A percentile compares a stretch with the other conserved stretches of the same genome.
Evolutionary conservation across 1,139 yeast genomes (phyloP).

Genomic region (Taiozyma sp.): DNA sequence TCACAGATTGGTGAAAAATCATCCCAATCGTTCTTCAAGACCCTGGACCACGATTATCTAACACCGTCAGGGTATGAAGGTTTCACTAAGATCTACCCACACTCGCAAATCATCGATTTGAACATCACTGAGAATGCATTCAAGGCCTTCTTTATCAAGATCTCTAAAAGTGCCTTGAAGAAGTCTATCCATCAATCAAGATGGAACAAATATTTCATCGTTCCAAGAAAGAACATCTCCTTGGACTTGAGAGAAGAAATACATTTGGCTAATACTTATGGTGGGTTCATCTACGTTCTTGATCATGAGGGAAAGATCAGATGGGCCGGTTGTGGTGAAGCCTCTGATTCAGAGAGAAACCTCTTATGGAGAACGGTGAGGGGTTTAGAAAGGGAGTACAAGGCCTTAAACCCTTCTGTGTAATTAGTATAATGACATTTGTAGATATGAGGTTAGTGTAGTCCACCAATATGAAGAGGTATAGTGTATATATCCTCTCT

Average conservation of each 20-base stretch:
- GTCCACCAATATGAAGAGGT: background rate
- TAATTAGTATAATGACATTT: background rate
- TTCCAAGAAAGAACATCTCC: conserved; percentile 58
- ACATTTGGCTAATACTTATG: conserved; percentile 66
- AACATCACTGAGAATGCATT: conserved; percentile 68
- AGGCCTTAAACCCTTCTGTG: conserved; percentile 8
- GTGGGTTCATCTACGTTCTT: conserved; percentile 80
- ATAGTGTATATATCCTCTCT: background rate
- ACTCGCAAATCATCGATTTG: conserved; percentile 67
- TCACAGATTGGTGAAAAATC: conserved; percentile 72
- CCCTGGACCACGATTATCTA: conserved; percentile 32
- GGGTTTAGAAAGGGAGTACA: conserved; percentile 33
- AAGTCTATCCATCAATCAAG: conserved; percentile 44
- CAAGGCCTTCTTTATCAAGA: conserved; percentile 58
- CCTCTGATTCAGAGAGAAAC: conserved; percentile 58
- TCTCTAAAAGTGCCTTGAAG: conserved; percentile 43
- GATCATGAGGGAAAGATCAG: conserved; percentile 73
- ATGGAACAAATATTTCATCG: conserved; percentile 55
- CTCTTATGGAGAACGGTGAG: conserved; percentile 63
- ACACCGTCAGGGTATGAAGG: conserved; percentile 17
- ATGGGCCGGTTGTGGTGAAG: conserved; percentile 90
- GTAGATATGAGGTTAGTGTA: background rate
- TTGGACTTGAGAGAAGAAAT: conserved; percentile 56
- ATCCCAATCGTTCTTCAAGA: conserved; percentile 54
- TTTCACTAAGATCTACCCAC: conserved; percentile 39